Evolutionary conservation across 1,139 yeast species (phyloP), one percentile per base, ranked within the genome.

Genomic region (Geotrichum siamense): DNA sequence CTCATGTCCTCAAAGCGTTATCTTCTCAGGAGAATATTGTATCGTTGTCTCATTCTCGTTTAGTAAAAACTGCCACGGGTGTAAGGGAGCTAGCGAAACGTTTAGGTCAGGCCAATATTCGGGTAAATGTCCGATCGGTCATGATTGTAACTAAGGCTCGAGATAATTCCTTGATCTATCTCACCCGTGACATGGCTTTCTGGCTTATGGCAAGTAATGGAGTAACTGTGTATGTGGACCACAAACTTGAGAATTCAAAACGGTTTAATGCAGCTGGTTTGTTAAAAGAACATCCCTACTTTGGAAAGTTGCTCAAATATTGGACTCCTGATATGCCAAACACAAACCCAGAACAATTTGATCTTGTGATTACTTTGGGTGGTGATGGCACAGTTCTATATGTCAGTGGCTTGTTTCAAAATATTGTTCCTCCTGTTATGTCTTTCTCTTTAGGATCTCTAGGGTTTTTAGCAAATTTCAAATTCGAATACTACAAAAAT

Each of bases 341-440:
- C 12, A 64, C 64, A 39, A 71, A 74, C 44, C 80, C 82, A 0
- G 79, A 79, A 41, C 62, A 68, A 34, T 80, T 85, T 54, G 95
- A 86, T 60, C 66, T 85, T 50, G 86, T 83, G 5, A 71, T 85
- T 22, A 82, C 95, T 0, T 62, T 84, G 26, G 95, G 95, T 15
- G 96, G 96, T 17, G 96, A 85, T 58, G 96, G 96, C 23, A 85
- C 96, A 0, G 94, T 85, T 5, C 64, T 85, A 33, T 83, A 78
- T 58, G 93, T 82, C 1, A 80, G 89, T 1, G 81, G 83, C 38
- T 63, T 85, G 41, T 85, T 85, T 62, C 94, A 85, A 59, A 65
- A 76, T 51, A 77, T 79, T 41, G 94, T 85, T 0, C 95, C 96
- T 2, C 96, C 95, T 1, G 85, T 84, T n/a, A 73, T 84, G 55